Conservation (phyloP, 345 rosid species). For the Hypericum perforatum region DNA sequence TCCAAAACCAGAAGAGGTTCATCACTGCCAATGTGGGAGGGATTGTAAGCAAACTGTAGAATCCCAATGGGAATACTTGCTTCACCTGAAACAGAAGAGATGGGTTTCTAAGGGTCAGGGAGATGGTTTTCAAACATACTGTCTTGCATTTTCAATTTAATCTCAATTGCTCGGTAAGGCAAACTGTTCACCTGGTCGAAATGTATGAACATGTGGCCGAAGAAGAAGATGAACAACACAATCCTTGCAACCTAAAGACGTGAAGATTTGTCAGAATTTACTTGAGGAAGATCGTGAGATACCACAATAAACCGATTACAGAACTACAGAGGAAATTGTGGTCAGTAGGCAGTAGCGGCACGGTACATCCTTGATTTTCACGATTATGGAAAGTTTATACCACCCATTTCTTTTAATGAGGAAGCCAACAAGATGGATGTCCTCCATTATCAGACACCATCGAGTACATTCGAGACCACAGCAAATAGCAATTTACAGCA, state of each 20-base stretch:
- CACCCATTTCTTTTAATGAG: too few species aligned
- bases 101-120: neutral
- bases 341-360: too few species aligned
- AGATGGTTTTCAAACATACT: neutral
- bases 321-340: too few species aligned
- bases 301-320: too few species aligned
- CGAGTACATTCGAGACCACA: too few species aligned
- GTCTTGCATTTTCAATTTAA: too few species aligned
- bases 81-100: constrained; percentile 37
- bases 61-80: constrained; percentile 55
- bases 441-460: too few species aligned
- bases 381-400: too few species aligned
- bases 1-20: constrained; percentile 77
- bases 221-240: constrained; percentile 55
- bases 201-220: constrained; percentile 45
- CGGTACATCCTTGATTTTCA: too few species aligned
- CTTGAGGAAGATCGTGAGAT: too few species aligned
- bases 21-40: constrained; percentile 36
- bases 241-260: constrained; percentile 61
- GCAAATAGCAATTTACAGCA: too few species aligned
- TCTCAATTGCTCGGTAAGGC: neutral
- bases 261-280: neutral
- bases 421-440: too few species aligned
- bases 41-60: constrained; percentile 51
- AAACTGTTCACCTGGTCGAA: constrained; percentile 55